Base-by-base conservation (phyloP, 305 asterid genomes). In the Fraxinus sp. region DNA sequence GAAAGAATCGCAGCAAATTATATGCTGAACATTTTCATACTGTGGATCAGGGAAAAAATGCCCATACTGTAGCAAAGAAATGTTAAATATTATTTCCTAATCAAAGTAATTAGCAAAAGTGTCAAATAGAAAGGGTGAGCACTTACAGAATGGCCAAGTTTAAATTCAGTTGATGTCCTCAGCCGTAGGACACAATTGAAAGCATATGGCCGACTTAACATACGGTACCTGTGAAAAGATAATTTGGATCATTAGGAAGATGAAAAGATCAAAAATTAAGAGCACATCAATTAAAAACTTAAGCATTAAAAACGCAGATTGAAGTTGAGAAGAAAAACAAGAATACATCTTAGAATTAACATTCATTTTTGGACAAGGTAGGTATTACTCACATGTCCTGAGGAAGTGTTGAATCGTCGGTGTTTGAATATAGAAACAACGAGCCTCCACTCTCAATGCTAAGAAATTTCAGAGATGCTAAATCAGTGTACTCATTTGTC, bases 361-460 rank as follows among this genome's bases (percentile, higher is more conserved):
- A 24, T 78, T 59, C 81, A 84, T 70, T 43, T 43, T 80, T 73
- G 41, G 78, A 77, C 22, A 76, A 86, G 81, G 79, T 80, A 82
- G 64, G 78, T 49, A 13, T 49, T 79, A 93, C 99, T 93, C 90
- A 96, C 99, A 96, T 92, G 89, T 96, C 99, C 88, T 96, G 99
- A 83, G 99, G 99, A 86, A 96, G 99, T 57, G 99, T 96, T 75
- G 99, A 96, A 89, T 96, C 97, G 81, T 96, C 99, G 5, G 98
- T 93, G 83, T 80, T 96, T 81, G 99, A 85, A 88, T 96, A 96
- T 79, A 96, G 88, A 92, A 94, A 93, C 89, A 96, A 89, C 36
- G 99, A 96, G 85, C 99, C 99, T 78, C 99, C 99, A 84, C 99
- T 96, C 84, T 96, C 99, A 79, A 94, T 96, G 89, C 99, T 96